These are phyloP conservation scores for Xylaria sp. DNA, from an alignment of 2,329 filamentous ascomycete species.

Conservation along the genomic window DNA sequence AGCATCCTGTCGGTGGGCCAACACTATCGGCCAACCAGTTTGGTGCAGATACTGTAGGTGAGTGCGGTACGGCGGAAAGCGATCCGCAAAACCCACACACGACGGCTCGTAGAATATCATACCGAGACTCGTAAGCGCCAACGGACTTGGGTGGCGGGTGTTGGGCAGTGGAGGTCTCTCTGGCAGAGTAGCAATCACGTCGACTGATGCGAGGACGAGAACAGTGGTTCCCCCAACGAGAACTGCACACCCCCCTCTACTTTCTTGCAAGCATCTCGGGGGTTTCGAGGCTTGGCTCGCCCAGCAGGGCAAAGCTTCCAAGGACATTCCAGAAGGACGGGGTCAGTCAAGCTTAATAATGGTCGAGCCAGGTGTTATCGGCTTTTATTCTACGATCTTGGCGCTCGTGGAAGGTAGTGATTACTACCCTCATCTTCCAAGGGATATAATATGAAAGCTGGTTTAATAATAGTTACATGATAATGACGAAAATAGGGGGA, in stretches of 20 bases:
- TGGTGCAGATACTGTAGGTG: constrained; percentile 4
- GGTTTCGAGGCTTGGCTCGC: constrained; percentile 4
- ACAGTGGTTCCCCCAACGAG: constrained; percentile 1
- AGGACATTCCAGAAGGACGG: neutral
- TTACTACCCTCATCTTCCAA: neutral
- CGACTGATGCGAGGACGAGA: neutral
- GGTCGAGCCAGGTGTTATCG: neutral
- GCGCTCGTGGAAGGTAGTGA: neutral
- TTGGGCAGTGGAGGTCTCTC: constrained; percentile 3
- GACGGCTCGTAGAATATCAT: constrained; percentile 8
- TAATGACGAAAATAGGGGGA: neutral
- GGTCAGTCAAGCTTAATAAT: constrained; percentile 15
- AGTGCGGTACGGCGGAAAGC: constrained; percentile 31
- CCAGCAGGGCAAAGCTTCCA: constrained; percentile 5
- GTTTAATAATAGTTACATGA: neutral
- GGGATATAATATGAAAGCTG: neutral
- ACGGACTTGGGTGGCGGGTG: neutral
- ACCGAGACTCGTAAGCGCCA: constrained; percentile 9
- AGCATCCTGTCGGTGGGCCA: neutral
- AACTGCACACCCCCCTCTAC: neutral
- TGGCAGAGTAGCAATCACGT: constrained; percentile 7
- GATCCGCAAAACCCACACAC: constrained; percentile 12
- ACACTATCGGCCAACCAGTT: neutral
- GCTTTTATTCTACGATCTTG: constrained; percentile 5
- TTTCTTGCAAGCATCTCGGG: neutral